These are phyloP conservation scores for Aspergillus luchuensis DNA, from an alignment of 2,329 filamentous ascomycete species.

Conservation along the genomic window DNA sequence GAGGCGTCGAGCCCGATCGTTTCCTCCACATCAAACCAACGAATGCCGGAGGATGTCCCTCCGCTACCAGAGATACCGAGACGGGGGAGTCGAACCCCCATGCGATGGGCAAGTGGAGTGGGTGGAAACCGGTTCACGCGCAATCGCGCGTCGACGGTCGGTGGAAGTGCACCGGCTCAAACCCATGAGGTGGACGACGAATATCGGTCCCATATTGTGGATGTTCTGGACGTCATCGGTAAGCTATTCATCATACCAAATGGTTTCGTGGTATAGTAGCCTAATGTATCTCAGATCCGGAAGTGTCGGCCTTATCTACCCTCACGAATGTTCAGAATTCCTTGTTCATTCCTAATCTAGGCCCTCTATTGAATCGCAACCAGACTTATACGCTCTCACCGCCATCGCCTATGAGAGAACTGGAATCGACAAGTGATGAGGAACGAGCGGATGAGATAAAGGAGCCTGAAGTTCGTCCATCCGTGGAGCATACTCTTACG, in stretches of 20 bases:
- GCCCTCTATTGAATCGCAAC: conserved; percentile 70
- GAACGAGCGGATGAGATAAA: conserved; percentile 24
- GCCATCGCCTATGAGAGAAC: conserved; percentile 32
- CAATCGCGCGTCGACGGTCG: conserved; percentile 37
- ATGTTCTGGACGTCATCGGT: conserved; percentile 70
- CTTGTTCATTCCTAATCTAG: conserved; percentile 81
- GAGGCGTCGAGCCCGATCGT: conserved; percentile 28
- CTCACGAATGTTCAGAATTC: conserved; percentile 90
- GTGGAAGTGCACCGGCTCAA: conserved; percentile 23
- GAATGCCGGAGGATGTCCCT: conserved; percentile 18
- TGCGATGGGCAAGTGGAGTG: conserved; percentile 38
- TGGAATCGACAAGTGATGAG: conserved; percentile 29
- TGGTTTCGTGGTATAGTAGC: no score
- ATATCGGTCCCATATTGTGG: conserved; percentile 65
- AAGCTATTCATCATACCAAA: conserved; percentile 31
- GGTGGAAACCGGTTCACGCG: conserved; percentile 35
- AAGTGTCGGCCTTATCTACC: conserved; percentile 79
- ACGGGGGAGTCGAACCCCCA: conserved; percentile 21
- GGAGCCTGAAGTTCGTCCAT: conserved; percentile 29
- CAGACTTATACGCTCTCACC: conserved; percentile 75
- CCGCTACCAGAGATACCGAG: conserved; percentile 21
- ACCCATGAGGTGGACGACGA: conserved; percentile 39
- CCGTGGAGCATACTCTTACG: conserved; percentile 59
- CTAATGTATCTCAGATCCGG: conserved; percentile 63
- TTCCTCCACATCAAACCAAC: conserved; percentile 10